Base-by-base conservation (phyloP, 495 filamentous ascomycete genomes). In the Saxophila tyrrhenica region DNA sequence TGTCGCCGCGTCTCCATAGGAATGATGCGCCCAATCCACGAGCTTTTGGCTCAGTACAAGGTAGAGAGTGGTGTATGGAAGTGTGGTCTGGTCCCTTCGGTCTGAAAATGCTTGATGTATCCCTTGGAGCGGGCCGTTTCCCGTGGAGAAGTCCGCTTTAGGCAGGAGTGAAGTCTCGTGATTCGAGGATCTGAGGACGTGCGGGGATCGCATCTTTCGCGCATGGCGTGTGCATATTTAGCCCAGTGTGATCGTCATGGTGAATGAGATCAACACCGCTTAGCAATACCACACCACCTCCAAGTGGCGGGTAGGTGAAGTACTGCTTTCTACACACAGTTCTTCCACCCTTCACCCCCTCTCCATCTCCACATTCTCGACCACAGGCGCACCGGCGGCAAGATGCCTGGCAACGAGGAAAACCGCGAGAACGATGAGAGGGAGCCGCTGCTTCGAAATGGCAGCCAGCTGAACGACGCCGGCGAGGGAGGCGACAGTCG, bases 401-500 rank as follows among this genome's bases (percentile, higher is more conserved):
- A 25, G 24, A 38, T 39, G 22, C 21, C 39, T 41, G 41, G 51
- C 39, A 45, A 60, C 11, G 35, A 60, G 38, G 32, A 8, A 25
- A 23, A 52, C 22, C 25, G 50, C 43, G 15, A 42, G 22, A 29
- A 53, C 41, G 41, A 50, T 25, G 58, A 60, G 41, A 47, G 50
- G 19, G n/a, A 54, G 46, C 58, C 58, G 10, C 47, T 61, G 39
- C 51, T 61, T 15, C 32, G 39, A 15, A 19, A 22, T 24, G 48
- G 29, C 10, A 9, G 25, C 25, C 48, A 49, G 46, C 25, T 29
- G 16, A 53, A 48, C 21, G 58, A 57, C 25, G 50, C 23, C 7
- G 54, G 58, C 50, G 61, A 64, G 51, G 51, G 55, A 3, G 58
- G 61, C 42, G 48, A 57, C 41, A 57, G 56, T 25, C 50, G 58